Percentiles rank a stretch among this genome's conserved stretches.
These are phyloP conservation scores for Cyclospora cayetanensis DNA, from an alignment of 169 alveolate genomes.

Conservation along the genomic window DNA sequence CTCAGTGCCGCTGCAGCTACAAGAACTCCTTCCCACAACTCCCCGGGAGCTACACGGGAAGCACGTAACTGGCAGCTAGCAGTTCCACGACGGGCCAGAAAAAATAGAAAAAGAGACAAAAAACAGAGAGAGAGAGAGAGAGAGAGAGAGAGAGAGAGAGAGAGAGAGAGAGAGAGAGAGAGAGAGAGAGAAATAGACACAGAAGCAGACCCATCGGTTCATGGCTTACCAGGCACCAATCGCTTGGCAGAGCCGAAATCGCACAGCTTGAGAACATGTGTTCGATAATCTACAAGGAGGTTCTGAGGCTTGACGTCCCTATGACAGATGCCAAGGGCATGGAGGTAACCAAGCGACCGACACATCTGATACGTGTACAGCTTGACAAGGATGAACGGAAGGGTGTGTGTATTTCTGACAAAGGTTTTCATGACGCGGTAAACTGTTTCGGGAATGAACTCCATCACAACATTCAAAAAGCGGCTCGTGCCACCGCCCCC, in stretches of 20 bases:
- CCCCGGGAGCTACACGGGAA: too few species aligned
- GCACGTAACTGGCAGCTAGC: too few species aligned
- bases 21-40: too few species aligned
- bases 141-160: neutral
- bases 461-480: constrained; percentile 98
- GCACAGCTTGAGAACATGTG: constrained; percentile 94
- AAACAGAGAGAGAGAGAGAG: neutral
- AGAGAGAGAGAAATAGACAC: neutral
- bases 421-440: constrained; percentile 92
- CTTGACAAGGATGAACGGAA: constrained; percentile 93
- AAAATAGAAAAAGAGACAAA: too few species aligned
- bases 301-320: constrained; percentile 99
- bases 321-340: constrained; percentile 95
- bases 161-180: neutral
- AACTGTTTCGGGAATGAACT: constrained; percentile 96
- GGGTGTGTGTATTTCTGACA: constrained; percentile 83
- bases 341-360: constrained; percentile 96
- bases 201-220: neutral
- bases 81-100: too few species aligned
- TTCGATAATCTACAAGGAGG: constrained; percentile 93
- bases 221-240: constrained; percentile 87
- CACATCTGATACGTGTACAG: constrained; percentile 95
- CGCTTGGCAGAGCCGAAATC: constrained; percentile 99
- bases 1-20: too few species aligned
- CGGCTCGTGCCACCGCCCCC: constrained; percentile 32